Evolutionary conservation across 2,329 filamentous ascomycete species (phyloP).

Genomic region (Teratosphaeria viscida): DNA sequence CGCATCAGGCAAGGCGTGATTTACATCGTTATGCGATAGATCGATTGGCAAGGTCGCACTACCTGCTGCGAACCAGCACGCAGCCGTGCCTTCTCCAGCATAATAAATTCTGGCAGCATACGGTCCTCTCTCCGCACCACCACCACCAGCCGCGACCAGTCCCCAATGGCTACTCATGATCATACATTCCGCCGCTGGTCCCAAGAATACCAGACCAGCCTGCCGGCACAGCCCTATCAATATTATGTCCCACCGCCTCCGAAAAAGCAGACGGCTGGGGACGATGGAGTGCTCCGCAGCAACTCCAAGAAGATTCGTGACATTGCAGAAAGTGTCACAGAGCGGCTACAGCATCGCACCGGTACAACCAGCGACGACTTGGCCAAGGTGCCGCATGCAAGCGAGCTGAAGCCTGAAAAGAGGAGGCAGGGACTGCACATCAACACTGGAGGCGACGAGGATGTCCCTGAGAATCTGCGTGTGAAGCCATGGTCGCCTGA

Average conservation of each 20-base stretch:
- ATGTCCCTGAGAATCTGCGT: slow-evolving; percentile 12
- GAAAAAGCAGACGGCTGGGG: background rate
- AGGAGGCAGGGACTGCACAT: slow-evolving; percentile 4
- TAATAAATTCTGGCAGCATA: background rate
- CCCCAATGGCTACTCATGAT: too few species aligned
- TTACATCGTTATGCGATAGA: background rate
- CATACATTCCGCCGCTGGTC: background rate
- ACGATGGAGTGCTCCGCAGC: slow-evolving; percentile 3
- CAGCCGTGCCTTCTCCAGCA: background rate
- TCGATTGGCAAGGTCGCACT: background rate
- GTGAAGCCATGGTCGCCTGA: slow-evolving; percentile 21
- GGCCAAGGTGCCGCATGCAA: background rate
- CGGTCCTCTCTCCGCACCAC: background rate
- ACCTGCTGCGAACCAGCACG: background rate
- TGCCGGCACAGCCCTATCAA: slow-evolving; percentile 12
- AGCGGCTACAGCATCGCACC: slow-evolving; percentile 1
- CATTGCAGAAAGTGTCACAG: slow-evolving; percentile 2
- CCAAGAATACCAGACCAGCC: background rate
- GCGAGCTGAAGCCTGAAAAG: slow-evolving; percentile 2
- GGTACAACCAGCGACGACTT: background rate
- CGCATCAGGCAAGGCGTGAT: background rate
- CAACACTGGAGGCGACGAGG: background rate
- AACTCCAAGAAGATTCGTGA: slow-evolving; percentile 8
- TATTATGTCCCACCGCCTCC: slow-evolving; percentile 21
- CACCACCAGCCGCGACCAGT: background rate